A percentile compares a stretch with the other conserved stretches of the same genome.
Conservation (phyloP, 164 flowering plant genomes). For the Litsea cubeba region DNA sequence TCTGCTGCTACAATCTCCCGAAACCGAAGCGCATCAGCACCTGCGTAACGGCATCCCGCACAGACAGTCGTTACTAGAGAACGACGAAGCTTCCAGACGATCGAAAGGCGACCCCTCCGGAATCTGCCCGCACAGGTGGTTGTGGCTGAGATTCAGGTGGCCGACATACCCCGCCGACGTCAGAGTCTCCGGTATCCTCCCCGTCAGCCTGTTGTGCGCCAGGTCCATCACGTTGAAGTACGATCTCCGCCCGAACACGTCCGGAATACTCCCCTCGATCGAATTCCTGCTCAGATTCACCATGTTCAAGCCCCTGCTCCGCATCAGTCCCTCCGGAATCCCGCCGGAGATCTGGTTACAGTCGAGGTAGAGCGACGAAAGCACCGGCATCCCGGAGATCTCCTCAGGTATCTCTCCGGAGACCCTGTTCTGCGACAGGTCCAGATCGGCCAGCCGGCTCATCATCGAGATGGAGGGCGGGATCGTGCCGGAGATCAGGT, state of each 20-base stretch:
- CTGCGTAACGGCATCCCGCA: conserved; percentile 68
- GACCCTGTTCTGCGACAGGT: conserved; percentile 58
- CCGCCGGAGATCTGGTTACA: conserved; percentile 51
- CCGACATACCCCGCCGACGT: conserved; percentile 61
- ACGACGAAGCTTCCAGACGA: conserved; percentile 80
- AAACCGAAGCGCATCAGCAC: conserved; percentile 21
- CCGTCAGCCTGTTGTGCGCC: conserved; percentile 49
- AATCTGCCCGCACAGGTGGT: conserved; percentile 74
- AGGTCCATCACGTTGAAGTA: conserved; percentile 70
- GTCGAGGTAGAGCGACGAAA: conserved; percentile 67
- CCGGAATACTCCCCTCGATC: conserved; percentile 61
- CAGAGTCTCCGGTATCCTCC: conserved; percentile 58
- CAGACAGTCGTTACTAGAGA: conserved; percentile 63
- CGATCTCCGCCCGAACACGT: conserved; percentile 60
- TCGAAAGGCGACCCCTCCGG: conserved; percentile 71
- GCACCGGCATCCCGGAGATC: conserved; percentile 62
- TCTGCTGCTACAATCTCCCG: too few relatives aligned
- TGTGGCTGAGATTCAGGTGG: conserved; percentile 78
- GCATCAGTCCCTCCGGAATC: conserved; percentile 50
- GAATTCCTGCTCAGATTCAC: conserved; percentile 67
- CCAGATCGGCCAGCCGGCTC: conserved; percentile 72
- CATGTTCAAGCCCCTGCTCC: conserved; percentile 38
- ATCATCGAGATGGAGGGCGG: conserved; percentile 53
- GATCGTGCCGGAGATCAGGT: conserved; percentile 49
- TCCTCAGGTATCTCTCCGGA: conserved; percentile 54